Evolutionary conservation across 2,329 filamentous ascomycete genomes (phyloP).

Genomic region (Pseudocercospora cruenta): DNA sequence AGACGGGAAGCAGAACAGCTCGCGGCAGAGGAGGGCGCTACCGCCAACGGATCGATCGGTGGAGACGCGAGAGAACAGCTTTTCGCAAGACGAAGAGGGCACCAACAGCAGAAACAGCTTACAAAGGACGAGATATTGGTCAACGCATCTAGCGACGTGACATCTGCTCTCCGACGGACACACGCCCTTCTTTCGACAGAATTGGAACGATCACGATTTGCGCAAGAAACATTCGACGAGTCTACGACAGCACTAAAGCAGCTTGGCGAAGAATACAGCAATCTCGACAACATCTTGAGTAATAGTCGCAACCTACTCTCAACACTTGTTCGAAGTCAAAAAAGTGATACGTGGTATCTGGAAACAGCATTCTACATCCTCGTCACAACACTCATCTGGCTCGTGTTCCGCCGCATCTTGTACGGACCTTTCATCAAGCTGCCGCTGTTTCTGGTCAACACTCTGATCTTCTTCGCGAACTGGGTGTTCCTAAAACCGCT

Average conservation of each 20-base stretch:
- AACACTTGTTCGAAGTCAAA: conserved; percentile 81
- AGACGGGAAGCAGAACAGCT: conserved; percentile 44
- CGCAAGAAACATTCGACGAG: conserved; percentile 83
- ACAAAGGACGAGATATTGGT: conserved; percentile 74
- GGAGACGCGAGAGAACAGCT: conserved; percentile 40
- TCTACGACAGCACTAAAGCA: conserved; percentile 80
- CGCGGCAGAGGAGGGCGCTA: conserved; percentile 33
- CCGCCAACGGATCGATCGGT: conserved; percentile 32
- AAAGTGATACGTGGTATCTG: conserved; percentile 97
- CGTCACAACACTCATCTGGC: conserved; percentile 75
- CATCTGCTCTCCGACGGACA: conserved; percentile 77
- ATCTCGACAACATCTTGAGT: conserved; percentile 75
- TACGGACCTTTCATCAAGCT: conserved; percentile 89
- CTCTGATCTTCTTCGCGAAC: conserved; percentile 28
- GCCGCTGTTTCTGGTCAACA: conserved; percentile 51
- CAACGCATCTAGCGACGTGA: conserved; percentile 80
- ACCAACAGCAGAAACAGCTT: conserved; percentile 51
- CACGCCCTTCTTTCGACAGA: conserved; percentile 85
- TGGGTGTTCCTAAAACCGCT: conserved; percentile 37
- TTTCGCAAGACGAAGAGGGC: conserved; percentile 40
- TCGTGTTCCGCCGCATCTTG: conserved; percentile 79
- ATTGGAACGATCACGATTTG: conserved; percentile 83
- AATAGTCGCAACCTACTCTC: conserved; percentile 75
- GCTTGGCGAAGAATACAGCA: conserved; percentile 78
- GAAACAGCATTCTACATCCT: conserved; percentile 87